Conservation (phyloP, 148 eudicot species). For the Arctostaphylos glauca region DNA sequence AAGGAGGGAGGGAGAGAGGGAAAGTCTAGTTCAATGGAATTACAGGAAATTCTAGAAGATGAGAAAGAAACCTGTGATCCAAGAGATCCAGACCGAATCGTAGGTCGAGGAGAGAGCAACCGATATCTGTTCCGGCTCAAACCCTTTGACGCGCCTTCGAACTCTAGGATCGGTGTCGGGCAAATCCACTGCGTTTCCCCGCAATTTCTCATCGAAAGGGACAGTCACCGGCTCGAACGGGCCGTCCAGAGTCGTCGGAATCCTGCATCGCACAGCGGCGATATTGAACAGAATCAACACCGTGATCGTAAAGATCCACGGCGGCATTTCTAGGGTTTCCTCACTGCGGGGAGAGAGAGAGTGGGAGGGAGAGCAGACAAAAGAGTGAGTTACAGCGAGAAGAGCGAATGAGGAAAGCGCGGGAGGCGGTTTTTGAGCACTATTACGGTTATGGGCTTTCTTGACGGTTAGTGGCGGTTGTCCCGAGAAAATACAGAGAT, state of each 20-base stretch:
- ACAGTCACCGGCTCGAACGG: constrained; percentile 79
- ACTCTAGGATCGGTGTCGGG: constrained; percentile 82
- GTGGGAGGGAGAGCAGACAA: not conserved
- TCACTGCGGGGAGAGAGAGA: not conserved
- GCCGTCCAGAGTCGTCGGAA: constrained; percentile 84
- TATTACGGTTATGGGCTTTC: too few relatives aligned
- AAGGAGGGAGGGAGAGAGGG: too few relatives aligned
- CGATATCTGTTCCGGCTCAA: constrained; percentile 84
- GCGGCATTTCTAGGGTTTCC: constrained; percentile 18
- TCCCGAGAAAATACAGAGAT: not conserved
- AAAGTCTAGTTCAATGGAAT: constrained; percentile 2
- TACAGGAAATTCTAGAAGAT: not conserved
- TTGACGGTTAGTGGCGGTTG: constrained; percentile 12
- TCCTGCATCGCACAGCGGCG: constrained; percentile 21
- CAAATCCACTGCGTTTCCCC: constrained; percentile 81
- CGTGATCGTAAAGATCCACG: not conserved
- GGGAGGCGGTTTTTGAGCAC: not conserved
- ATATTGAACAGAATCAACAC: constrained; percentile 12
- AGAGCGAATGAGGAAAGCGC: not conserved
- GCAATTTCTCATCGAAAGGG: constrained; percentile 56
- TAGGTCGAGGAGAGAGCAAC: constrained; percentile 65
- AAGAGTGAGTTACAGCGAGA: too few relatives aligned
- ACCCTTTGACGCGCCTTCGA: constrained; percentile 54
- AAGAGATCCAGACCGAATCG: constrained; percentile 91
- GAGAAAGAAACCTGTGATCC: constrained; percentile 72